These are phyloP conservation scores for Moricandia moricandioides DNA, from an alignment of 345 rosid species.

Conservation along the genomic window DNA sequence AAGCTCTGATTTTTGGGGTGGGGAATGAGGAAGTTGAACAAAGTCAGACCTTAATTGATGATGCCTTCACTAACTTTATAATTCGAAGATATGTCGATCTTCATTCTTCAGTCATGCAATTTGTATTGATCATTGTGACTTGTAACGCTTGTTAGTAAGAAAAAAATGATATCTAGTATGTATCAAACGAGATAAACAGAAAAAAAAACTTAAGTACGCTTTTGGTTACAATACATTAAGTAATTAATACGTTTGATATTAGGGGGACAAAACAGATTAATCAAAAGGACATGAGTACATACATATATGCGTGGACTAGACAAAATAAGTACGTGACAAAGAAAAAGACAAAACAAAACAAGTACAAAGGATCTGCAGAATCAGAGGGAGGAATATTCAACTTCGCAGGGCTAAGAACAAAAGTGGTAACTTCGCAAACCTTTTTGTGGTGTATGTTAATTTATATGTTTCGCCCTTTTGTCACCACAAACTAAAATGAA, in stretches of 20 bases:
- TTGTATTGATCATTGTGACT: background rate
- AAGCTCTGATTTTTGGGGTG: background rate
- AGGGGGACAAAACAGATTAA: constrained; percentile 7
- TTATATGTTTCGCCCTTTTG: background rate
- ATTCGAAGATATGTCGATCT: no score
- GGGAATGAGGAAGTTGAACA: background rate
- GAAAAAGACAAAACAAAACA: background rate
- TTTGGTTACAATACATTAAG: background rate
- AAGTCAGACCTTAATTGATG: background rate
- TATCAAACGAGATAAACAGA: background rate
- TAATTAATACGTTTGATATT: background rate
- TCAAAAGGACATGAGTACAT: background rate
- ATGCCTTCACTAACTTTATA: no score
- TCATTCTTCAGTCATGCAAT: background rate
- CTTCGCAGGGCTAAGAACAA: background rate
- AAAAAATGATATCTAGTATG: background rate
- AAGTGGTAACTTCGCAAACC: background rate
- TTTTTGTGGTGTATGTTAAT: background rate
- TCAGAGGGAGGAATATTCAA: constrained; percentile 10
- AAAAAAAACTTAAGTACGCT: no score
- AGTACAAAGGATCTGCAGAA: constrained; percentile 21
- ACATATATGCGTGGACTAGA: background rate
- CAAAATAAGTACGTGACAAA: constrained; percentile 1
- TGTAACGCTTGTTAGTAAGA: background rate
- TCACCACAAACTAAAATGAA: background rate